phyloP scores from a whole-genome alignment of 176 grass and related monocot species.

The Musa beccarii region DNA sequence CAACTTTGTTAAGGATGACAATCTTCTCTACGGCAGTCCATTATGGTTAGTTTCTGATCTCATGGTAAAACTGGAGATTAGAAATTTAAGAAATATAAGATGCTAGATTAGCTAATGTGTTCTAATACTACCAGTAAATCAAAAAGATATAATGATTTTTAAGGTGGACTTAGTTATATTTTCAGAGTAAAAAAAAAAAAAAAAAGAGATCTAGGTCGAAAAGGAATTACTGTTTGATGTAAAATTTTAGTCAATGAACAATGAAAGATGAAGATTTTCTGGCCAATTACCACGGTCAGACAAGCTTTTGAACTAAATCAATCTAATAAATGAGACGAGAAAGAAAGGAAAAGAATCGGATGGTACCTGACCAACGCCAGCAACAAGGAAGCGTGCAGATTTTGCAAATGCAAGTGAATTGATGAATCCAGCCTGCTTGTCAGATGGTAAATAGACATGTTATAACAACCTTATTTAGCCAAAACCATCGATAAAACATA shows the following conservation, averaged over 20 bases:
- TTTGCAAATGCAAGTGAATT: constrained; percentile 67
- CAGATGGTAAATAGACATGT: constrained; percentile 1
- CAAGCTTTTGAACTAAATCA: background rate
- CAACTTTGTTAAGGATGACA: too few species aligned
- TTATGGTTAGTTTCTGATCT: too few species aligned
- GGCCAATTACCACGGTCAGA: background rate
- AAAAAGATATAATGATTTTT: too few species aligned
- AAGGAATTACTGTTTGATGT: background rate
- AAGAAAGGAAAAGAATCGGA: background rate
- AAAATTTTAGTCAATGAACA: background rate
- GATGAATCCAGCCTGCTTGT: constrained; percentile 61
- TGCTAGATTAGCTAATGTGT: background rate
- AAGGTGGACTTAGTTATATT: background rate
- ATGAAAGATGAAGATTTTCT: background rate
- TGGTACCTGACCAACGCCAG: constrained; percentile 74
- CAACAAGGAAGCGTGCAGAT: constrained; percentile 71
- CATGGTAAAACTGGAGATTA: background rate
- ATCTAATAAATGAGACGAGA: background rate
- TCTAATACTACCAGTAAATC: too few species aligned
- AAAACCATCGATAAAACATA: background rate
- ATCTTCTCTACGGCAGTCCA: too few species aligned
- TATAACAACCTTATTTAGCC: background rate
- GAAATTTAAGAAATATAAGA: background rate
- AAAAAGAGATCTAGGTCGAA: background rate
- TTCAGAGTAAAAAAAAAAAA: background rate